These are phyloP conservation scores for Ophiostoma montium DNA, from an alignment of 2,329 filamentous ascomycete species.

Conservation along the genomic window DNA sequence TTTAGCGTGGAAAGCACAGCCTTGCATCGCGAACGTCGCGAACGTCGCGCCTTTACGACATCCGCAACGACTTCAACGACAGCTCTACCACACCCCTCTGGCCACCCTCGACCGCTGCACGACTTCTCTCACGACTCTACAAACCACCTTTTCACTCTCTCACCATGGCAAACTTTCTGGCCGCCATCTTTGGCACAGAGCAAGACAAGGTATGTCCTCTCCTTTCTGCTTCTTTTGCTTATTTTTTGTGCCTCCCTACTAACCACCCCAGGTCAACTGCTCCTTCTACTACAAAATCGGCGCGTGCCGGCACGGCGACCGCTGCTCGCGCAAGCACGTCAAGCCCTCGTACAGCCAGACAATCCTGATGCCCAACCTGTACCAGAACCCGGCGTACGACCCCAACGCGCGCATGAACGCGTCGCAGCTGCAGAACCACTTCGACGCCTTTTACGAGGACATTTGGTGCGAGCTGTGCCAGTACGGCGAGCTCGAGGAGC, in stretches of 20 bases:
- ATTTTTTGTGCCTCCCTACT: neutral
- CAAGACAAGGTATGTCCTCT: slow-evolving; percentile 58
- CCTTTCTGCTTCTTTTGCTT: slow-evolving; percentile 12
- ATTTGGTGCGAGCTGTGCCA: slow-evolving; percentile 99
- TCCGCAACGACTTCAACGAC: neutral
- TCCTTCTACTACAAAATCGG: slow-evolving; percentile 99
- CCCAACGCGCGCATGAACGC: slow-evolving; percentile 94
- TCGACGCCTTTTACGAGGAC: slow-evolving; percentile 99
- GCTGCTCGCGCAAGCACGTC: slow-evolving; percentile 96
- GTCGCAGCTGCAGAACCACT: slow-evolving; percentile 94
- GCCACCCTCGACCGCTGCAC: neutral
- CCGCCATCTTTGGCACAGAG: slow-evolving; percentile 98
- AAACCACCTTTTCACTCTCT: slow-evolving; percentile 1
- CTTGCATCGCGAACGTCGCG: neutral
- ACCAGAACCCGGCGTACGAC: slow-evolving; percentile 97
- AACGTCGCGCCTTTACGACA: neutral
- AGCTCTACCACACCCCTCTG: neutral
- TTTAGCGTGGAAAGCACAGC: neutral
- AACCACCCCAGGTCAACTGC: slow-evolving; percentile 59
- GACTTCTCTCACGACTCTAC: too few species aligned
- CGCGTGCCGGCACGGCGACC: slow-evolving; percentile 94
- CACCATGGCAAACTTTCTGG: slow-evolving; percentile 91
- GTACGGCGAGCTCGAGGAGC: slow-evolving; percentile 92
- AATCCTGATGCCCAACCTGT: slow-evolving; percentile 94
- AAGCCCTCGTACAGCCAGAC: slow-evolving; percentile 98